Evolutionary conservation across 2,329 filamentous ascomycete species (phyloP).

Genomic region (Cercospora citrullina): DNA sequence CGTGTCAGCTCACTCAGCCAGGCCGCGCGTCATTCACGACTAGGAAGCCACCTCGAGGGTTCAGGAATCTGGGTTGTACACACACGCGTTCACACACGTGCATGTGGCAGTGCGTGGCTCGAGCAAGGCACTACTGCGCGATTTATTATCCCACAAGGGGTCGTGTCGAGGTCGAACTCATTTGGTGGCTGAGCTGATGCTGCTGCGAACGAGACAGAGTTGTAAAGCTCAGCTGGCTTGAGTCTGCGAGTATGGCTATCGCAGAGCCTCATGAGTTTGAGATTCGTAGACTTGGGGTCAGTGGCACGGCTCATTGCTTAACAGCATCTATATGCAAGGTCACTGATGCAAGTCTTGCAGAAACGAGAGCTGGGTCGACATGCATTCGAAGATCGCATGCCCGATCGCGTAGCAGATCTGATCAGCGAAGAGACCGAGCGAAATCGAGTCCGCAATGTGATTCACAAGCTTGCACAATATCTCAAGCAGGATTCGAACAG

Average conservation of each 20-base stretch:
- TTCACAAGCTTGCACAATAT: constrained; percentile 47
- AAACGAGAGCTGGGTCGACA: constrained; percentile 47
- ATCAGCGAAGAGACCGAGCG: constrained; percentile 17
- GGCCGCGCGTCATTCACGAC: background rate
- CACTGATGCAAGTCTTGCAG: constrained; percentile 28
- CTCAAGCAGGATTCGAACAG: constrained; percentile 62
- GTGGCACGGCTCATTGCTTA: background rate
- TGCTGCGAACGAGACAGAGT: background rate
- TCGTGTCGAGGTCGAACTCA: background rate
- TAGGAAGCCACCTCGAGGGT: background rate
- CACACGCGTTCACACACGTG: background rate
- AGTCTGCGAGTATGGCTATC: background rate
- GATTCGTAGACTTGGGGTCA: background rate
- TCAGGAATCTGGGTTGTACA: background rate
- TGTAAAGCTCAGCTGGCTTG: background rate
- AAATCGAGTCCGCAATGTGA: constrained; percentile 43
- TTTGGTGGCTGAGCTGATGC: background rate
- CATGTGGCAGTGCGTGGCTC: constrained; percentile 10
- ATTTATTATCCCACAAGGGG: background rate
- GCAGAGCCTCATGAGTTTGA: background rate
- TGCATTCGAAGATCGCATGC: constrained; percentile 49
- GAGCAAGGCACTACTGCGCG: background rate
- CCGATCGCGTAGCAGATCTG: constrained; percentile 38
- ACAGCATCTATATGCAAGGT: background rate
- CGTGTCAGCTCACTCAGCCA: background rate